Evolutionary conservation across 257 asterid genomes (phyloP).

Genomic region (Solanum infundibuliforme): DNA sequence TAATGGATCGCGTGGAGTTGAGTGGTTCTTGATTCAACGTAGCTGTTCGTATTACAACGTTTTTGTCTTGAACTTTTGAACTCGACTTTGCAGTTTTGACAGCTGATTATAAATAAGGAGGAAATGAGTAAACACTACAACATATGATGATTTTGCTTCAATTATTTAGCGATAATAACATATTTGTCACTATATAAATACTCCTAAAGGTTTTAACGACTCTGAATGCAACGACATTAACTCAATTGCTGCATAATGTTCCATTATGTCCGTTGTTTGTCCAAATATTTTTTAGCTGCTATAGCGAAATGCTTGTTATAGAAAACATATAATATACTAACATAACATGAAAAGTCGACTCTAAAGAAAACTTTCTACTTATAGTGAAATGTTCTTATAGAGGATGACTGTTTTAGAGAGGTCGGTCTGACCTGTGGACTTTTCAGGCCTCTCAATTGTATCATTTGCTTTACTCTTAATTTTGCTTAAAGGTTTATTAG

Average conservation of each 20-base stretch:
- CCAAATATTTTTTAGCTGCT: not conserved
- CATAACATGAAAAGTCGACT: not conserved
- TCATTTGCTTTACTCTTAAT: slow-evolving; percentile 28
- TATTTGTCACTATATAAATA: too few relatives aligned
- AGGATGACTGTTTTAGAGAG: not conserved
- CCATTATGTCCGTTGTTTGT: not conserved
- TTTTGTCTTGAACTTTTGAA: slow-evolving; percentile 22
- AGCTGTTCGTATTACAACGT: slow-evolving; percentile 16
- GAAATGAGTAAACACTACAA: not conserved
- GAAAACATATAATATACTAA: not conserved
- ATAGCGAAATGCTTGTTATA: not conserved
- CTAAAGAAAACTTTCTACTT: not conserved
- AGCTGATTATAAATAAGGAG: slow-evolving; percentile 9
- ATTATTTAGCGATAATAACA: too few relatives aligned
- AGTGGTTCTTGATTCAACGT: slow-evolving; percentile 16
- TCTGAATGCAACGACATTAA: not conserved
- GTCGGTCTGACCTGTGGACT: slow-evolving; percentile 14
- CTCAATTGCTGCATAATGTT: not conserved
- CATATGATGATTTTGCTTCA: not conserved
- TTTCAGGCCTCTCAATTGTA: slow-evolving; percentile 11
- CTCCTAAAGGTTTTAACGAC: not conserved
- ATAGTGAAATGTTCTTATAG: not conserved
- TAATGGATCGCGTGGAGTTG: slow-evolving; percentile 19
- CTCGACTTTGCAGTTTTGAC: slow-evolving; percentile 31
- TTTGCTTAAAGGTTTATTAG: slow-evolving; percentile 17